Percentiles rank a stretch among this genome's conserved stretches.
Conservation (phyloP, 2,329 filamentous ascomycete species). For the Colletotrichum orbiculare region DNA sequence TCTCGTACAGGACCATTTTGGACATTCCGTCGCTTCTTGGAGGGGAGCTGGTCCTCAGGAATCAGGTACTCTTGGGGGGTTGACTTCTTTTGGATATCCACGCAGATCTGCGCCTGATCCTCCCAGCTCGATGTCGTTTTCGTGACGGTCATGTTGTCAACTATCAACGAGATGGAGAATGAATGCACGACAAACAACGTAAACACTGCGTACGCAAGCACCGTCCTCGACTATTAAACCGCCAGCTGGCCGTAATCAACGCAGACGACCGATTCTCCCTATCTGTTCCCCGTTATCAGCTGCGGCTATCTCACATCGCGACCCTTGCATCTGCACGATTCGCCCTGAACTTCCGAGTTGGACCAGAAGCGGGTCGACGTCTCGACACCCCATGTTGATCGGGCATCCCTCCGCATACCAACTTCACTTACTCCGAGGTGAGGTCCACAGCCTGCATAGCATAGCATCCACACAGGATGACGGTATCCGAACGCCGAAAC, state of each 20-base stretch:
- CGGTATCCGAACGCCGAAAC: conserved; percentile 3
- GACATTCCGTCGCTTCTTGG: conserved; percentile 64
- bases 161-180: not conserved
- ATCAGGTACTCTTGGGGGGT: conserved; percentile 70
- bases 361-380: not conserved
- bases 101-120: conserved; percentile 7
- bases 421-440: not conserved
- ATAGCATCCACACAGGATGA: not conserved
- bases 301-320: not conserved
- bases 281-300: conserved; percentile 4
- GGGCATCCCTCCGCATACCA: not conserved
- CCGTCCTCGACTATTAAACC: too few species aligned
- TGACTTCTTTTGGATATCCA: conserved; percentile 44
- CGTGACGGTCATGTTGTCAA: not conserved
- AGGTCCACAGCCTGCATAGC: not conserved
- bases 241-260: too few species aligned
- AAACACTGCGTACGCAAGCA: too few species aligned
- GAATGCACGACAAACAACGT: too few species aligned
- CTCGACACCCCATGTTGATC: not conserved
- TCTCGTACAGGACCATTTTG: conserved; percentile 65
- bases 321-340: conserved; percentile 2
- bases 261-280: not conserved
- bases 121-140: not conserved
- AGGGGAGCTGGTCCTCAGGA: conserved; percentile 62
- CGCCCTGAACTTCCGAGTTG: conserved; percentile 14